Percentiles rank a stretch among this genome's conserved stretches.
phyloP scores from a whole-genome alignment of 352 stramenopile genomes.

The Globisporangium carolinianum region DNA sequence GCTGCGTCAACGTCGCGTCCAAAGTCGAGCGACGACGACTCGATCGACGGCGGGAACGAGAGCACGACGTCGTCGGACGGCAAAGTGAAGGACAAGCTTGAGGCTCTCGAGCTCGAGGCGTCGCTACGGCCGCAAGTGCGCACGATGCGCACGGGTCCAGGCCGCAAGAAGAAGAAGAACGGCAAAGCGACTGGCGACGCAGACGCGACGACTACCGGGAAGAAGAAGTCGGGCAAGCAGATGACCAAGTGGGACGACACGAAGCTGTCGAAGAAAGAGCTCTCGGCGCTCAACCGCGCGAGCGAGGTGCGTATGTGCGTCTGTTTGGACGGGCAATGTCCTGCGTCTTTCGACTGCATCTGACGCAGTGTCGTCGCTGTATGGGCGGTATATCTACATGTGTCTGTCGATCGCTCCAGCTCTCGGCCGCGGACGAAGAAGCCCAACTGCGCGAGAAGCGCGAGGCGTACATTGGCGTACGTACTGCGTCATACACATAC shows the following conservation, averaged over 20 bases:
- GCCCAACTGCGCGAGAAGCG: constrained; percentile 65
- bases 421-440: constrained; percentile 65
- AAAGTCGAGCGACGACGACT: constrained; percentile 37
- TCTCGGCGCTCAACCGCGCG: constrained; percentile 63
- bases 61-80: constrained; percentile 28
- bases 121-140: constrained; percentile 32
- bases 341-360: too few relatives aligned
- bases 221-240: constrained; percentile 65
- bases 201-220: constrained; percentile 16
- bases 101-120: constrained; percentile 48
- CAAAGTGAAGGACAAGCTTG: constrained; percentile 46
- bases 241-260: constrained; percentile 84
- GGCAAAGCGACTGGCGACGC: neutral
- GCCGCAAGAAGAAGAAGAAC: constrained; percentile 54
- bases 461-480: constrained; percentile 77
- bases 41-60: constrained; percentile 60
- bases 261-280: constrained; percentile 83
- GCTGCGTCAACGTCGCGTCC: constrained; percentile 31
- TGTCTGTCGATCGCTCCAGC: constrained; percentile 13
- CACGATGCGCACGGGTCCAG: constrained; percentile 62
- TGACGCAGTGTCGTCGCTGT: neutral
- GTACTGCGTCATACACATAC: constrained; percentile 1
- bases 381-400: neutral
- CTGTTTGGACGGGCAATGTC: neutral
- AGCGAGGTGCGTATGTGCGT: constrained; percentile 31